Percentiles rank a stretch among this genome's conserved stretches.
Conservation (phyloP, 2,329 filamentous ascomycete genomes). For the Sarocladium brachiariae region DNA sequence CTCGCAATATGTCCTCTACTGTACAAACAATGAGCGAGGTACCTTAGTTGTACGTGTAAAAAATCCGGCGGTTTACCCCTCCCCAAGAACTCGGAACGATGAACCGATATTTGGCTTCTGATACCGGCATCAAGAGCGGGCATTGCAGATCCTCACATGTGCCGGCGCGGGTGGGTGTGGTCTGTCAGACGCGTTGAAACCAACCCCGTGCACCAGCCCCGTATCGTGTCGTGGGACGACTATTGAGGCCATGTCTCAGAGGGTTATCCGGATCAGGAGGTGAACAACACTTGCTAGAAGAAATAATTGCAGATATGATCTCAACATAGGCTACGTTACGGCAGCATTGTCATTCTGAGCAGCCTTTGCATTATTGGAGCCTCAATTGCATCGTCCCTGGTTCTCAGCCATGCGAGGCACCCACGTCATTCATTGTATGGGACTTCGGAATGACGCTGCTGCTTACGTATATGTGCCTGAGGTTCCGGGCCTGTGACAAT, state of each 20-base stretch:
- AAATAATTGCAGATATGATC: too few species aligned
- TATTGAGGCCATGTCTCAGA: neutral
- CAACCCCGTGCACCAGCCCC: constrained; percentile 1
- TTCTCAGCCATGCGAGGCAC: neutral
- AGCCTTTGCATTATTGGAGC: too few species aligned
- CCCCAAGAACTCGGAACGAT: neutral
- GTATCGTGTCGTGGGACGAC: neutral
- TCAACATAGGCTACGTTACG: too few species aligned
- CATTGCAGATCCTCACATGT: constrained; percentile 1
- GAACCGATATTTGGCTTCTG: neutral
- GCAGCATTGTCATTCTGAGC: too few species aligned
- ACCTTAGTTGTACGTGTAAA: too few species aligned
- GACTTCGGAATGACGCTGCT: too few species aligned
- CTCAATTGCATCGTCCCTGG: neutral
- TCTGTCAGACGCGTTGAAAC: constrained; percentile 3
- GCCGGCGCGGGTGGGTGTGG: constrained; percentile 1
- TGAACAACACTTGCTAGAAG: too few species aligned
- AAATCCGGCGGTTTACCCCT: neutral
- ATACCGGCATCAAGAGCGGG: neutral
- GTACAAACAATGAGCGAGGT: too few species aligned
- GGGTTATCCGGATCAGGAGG: too few species aligned
- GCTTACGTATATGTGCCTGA: too few species aligned
- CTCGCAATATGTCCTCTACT: neutral
- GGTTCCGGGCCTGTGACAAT: too few species aligned
- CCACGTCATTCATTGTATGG: neutral